Evolutionary conservation across 2,329 filamentous ascomycete species (phyloP), one percentile per base, ranked within the genome.

Genomic region (Penicillium sp.): DNA sequence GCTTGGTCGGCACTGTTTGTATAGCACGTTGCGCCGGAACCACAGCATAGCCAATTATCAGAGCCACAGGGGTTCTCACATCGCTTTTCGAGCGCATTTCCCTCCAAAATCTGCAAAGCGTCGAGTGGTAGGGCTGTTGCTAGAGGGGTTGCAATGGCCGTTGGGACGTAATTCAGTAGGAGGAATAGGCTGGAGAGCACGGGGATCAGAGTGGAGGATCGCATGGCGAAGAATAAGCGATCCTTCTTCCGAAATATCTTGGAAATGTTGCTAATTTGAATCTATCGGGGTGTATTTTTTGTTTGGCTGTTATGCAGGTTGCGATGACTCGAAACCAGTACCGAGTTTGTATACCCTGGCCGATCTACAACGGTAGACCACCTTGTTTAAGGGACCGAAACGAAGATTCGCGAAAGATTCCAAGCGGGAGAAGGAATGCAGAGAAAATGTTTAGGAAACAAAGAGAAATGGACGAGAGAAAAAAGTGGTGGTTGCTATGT

Each of bases 61-160:
- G 75, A 82, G n/a, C 82, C 82, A 61, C 82, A 85, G 8, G 75
- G 72, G 51, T 77, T 82, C 6, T 69, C 69, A 64, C 81, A 83
- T 55, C 74, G 70, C 51, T 69, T 67, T 44, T 71, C 67, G 22
- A 68, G 59, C 0, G 23, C 46, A 22, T 52, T 59, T n/a, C 33
- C 61, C 11, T 61, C 53, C 31, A 37, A 22, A 20, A 23, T 7
- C 9, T 49, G 46, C 25, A 49, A 22, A 40, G 37, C 11, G 9
- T 11, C n/a, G 20, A 69, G 47, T 43, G 48, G 23, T 20, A 35
- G 33, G 14, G 40, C 29, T 44, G 26, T 20, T 3, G 66, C 63
- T 46, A 74, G 57, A 42, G 73, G 72, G 25, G 65, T 70, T 46
- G 72, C 71, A 57, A 59, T 61, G 14, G 66, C 57, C 51, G 59